A percentile compares a stretch with the other conserved stretches of the same genome.
Evolutionary conservation across 2,329 filamentous ascomycete species (phyloP).

Genomic region (Venturia asperata): DNA sequence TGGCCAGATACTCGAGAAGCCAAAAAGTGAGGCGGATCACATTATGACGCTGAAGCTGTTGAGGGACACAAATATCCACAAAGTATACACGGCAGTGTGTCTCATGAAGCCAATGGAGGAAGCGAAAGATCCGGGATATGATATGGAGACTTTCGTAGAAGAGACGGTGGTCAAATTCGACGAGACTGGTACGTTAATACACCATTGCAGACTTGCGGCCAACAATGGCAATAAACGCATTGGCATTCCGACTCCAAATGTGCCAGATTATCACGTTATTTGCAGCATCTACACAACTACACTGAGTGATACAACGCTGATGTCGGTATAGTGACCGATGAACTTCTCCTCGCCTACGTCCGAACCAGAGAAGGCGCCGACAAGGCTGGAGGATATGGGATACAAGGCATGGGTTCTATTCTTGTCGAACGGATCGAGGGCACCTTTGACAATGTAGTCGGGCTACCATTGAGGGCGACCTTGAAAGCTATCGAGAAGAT

Average conservation of each 20-base stretch:
- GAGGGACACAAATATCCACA: constrained; percentile 57
- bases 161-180: constrained; percentile 91
- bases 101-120: constrained; percentile 77
- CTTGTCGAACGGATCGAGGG: constrained; percentile 86
- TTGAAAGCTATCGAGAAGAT: constrained; percentile 81
- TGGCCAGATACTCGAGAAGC: constrained; percentile 86
- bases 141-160: constrained; percentile 72
- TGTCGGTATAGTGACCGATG: constrained; percentile 55
- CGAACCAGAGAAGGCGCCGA: constrained; percentile 85
- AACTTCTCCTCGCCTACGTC: constrained; percentile 73
- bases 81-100: constrained; percentile 64
- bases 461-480: constrained; percentile 71
- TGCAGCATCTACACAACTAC: not conserved
- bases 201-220: not conserved
- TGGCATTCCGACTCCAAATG: too few species aligned
- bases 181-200: constrained; percentile 37
- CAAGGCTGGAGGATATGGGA: constrained; percentile 92
- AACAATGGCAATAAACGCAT: too few species aligned
- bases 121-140: constrained; percentile 77
- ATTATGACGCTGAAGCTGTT: constrained; percentile 74
- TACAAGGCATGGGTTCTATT: constrained; percentile 82
- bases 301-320: not conserved
- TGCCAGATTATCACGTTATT: too few species aligned
- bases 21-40: constrained; percentile 72
- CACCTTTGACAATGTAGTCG: constrained; percentile 88